A percentile compares a stretch with the other conserved stretches of the same genome.
phyloP scores from a whole-genome alignment of 306 rosid species.

The Prunus mume region DNA sequence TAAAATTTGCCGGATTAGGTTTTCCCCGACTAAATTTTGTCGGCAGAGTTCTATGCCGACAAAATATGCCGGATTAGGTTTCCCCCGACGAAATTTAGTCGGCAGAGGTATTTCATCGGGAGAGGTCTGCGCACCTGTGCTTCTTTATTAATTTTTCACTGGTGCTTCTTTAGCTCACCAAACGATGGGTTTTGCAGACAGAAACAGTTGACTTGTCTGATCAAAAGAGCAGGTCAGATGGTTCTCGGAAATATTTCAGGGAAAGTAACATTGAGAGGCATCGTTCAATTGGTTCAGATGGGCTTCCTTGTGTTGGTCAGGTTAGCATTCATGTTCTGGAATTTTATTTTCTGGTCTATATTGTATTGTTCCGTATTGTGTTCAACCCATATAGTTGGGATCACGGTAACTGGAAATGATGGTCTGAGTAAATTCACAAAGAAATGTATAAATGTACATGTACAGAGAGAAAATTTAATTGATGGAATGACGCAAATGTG shows the following conservation, averaged over 20 bases:
- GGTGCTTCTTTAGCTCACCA: background rate
- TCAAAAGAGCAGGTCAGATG: constrained; percentile 34
- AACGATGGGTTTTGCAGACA: constrained; percentile 46
- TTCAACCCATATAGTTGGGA: background rate
- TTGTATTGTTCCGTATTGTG: background rate
- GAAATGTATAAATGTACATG: no score
- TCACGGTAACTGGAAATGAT: background rate
- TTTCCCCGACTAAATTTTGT: no score
- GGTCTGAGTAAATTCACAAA: background rate
- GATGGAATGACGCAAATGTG: no score
- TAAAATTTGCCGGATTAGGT: no score
- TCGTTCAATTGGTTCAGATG: constrained; percentile 69
- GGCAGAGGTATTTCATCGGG: no score
- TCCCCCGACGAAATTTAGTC: no score
- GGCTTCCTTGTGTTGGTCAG: constrained; percentile 97
- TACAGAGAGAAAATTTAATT: no score
- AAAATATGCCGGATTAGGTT: no score
- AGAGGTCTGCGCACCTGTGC: no score
- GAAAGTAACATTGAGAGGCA: constrained; percentile 54
- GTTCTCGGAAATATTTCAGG: constrained; percentile 41
- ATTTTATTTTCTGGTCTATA: background rate
- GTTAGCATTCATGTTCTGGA: constrained; percentile 37
- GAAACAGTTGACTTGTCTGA: constrained; percentile 77
- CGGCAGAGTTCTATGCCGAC: no score
- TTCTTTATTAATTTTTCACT: background rate